These are phyloP conservation scores for Plasmodium knowlesi DNA, from an alignment of 169 alveolate species.

Conservation along the genomic window DNA sequence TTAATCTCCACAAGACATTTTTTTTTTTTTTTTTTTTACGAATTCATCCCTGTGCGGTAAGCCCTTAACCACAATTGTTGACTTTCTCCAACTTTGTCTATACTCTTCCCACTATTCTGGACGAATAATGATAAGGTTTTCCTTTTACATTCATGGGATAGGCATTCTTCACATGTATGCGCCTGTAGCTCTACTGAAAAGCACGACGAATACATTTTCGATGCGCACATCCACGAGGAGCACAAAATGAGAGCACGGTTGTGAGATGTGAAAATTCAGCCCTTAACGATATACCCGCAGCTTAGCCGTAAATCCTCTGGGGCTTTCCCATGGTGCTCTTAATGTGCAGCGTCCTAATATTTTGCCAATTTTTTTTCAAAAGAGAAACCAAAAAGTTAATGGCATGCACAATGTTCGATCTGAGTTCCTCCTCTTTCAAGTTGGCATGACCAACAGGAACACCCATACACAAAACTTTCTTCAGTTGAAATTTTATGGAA, in stretches of 20 bases:
- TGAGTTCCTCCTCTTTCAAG: slow-evolving; percentile 97
- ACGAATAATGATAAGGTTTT: not conserved
- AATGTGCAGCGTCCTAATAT: slow-evolving; percentile 96
- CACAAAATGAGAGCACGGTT: not conserved
- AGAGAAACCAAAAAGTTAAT: slow-evolving; percentile 99
- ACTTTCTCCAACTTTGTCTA: not conserved
- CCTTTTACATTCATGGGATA: not conserved
- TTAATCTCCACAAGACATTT: not conserved
- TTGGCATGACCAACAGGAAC: slow-evolving; percentile 99
- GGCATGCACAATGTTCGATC: slow-evolving; percentile 96
- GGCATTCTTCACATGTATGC: not conserved
- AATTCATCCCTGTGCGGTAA: not conserved
- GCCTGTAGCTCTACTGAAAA: not conserved
- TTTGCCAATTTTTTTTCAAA: slow-evolving; percentile 99
- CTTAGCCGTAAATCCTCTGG: slow-evolving; percentile 95
- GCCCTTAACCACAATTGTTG: not conserved
- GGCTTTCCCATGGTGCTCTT: slow-evolving; percentile 99
- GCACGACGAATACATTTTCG: not conserved
- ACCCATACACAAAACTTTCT: slow-evolving; percentile 98
- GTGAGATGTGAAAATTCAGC: not conserved
- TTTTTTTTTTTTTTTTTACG: not conserved
- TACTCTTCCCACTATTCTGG: not conserved
- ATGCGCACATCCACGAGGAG: not conserved
- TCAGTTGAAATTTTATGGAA: slow-evolving; percentile 94
- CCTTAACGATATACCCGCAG: not conserved